Evolutionary conservation across 345 rosid genomes (phyloP).

Genomic region (Populus simonii): DNA sequence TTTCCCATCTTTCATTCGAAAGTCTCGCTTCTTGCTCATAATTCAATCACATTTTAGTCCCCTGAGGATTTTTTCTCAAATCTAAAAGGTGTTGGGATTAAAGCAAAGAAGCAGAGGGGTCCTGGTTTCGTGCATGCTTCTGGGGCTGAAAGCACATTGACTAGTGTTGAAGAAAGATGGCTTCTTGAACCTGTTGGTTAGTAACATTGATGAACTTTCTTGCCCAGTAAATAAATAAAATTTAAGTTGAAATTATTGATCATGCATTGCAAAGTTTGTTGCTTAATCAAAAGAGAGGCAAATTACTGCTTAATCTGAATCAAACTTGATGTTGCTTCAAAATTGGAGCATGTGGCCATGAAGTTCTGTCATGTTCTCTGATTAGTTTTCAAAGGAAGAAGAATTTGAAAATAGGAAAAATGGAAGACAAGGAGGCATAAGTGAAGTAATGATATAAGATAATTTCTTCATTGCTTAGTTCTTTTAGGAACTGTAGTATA

Average conservation of each 20-base stretch:
- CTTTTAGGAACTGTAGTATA: no score
- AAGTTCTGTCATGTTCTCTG: no score
- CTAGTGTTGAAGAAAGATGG: conserved; percentile 53
- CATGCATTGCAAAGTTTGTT: no score
- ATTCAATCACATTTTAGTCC: conserved; percentile 19
- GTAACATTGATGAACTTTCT: not conserved
- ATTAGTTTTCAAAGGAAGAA: no score
- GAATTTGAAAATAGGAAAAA: no score
- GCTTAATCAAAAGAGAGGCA: no score
- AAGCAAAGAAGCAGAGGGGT: conserved; percentile 24
- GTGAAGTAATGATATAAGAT: no score
- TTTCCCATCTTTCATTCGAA: conserved; percentile 28
- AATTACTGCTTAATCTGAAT: not conserved
- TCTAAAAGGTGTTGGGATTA: conserved; percentile 23
- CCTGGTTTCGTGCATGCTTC: conserved; percentile 41
- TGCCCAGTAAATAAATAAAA: not conserved
- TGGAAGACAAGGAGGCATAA: no score
- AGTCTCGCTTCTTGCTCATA: conserved; percentile 21
- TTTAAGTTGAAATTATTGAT: not conserved
- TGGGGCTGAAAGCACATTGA: conserved; percentile 30
- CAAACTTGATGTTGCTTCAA: not conserved
- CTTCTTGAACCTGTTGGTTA: conserved; percentile 84
- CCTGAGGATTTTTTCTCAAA: conserved; percentile 18
- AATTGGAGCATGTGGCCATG: no score
- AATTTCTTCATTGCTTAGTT: no score